phyloP scores from a whole-genome alignment of 164 flowering plant genomes.

The Vitis riparia region DNA sequence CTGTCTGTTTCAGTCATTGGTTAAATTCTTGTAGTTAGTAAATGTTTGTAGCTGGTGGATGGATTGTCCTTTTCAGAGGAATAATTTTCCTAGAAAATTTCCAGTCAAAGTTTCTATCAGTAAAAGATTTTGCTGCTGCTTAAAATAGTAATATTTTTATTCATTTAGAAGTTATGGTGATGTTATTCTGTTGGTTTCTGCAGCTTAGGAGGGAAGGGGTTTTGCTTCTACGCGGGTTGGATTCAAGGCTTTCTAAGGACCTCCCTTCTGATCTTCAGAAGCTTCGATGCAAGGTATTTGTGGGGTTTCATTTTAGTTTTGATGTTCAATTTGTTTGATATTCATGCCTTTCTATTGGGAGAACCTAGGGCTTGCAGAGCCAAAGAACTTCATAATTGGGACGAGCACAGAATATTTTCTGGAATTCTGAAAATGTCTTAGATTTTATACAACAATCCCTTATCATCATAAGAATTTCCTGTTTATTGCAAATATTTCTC shows the following conservation, averaged over 20 bases:
- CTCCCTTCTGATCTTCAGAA: conserved; percentile 95
- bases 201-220: conserved; percentile 91
- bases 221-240: conserved; percentile 82
- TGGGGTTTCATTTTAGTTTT: not conserved
- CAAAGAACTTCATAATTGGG: too few relatives aligned
- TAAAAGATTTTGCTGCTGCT: too few relatives aligned
- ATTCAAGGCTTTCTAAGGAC: conserved; percentile 93
- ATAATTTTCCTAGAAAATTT: not conserved
- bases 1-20: not conserved
- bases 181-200: conserved; percentile 19
- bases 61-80: not conserved
- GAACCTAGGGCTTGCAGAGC: too few relatives aligned
- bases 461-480: too few relatives aligned
- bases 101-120: too few relatives aligned
- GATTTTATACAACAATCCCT: too few relatives aligned
- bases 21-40: not conserved
- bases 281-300: conserved; percentile 91
- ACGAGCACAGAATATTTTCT: too few relatives aligned
- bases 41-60: not conserved
- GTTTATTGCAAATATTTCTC: too few relatives aligned
- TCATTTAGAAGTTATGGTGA: conserved; percentile 1
- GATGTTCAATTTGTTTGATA: not conserved
- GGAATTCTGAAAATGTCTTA: too few relatives aligned
- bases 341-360: not conserved
- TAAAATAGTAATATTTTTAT: not conserved